These are phyloP conservation scores for Calophaca sinica DNA, from an alignment of 306 rosid genomes.

Conservation along the genomic window DNA sequence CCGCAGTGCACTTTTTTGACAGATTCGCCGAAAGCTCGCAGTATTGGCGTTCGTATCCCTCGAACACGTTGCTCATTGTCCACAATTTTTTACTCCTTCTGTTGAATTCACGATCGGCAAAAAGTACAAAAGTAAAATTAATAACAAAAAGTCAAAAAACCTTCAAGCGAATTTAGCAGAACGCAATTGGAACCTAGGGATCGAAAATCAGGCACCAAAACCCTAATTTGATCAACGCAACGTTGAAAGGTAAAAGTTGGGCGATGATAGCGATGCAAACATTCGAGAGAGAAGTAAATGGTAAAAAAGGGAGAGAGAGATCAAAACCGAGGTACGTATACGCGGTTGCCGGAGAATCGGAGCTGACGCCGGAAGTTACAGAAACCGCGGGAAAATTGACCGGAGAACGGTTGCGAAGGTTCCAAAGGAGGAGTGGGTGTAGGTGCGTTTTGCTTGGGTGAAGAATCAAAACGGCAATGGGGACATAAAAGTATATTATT, in stretches of 20 bases:
- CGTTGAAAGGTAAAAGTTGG: not conserved
- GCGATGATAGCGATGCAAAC: conserved; percentile 13
- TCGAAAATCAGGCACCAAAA: conserved; percentile 24
- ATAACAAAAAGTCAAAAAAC: not conserved
- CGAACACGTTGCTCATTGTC: conserved; percentile 84
- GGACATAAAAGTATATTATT: not conserved
- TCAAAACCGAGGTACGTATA: conserved; percentile 25
- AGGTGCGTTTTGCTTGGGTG: conserved; percentile 38
- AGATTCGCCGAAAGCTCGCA: conserved; percentile 86
- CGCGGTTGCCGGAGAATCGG: conserved; percentile 39
- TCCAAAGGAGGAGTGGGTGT: not conserved
- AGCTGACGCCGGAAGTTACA: conserved; percentile 1
- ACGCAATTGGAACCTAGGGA: conserved; percentile 29
- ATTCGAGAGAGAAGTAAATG: not conserved
- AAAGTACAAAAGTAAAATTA: not conserved
- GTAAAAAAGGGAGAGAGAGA: not conserved
- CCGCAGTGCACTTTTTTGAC: conserved; percentile 69
- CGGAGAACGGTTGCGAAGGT: conserved; percentile 41
- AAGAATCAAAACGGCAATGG: not conserved
- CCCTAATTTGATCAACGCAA: conserved; percentile 37
- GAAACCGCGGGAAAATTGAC: conserved; percentile 44
- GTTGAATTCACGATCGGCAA: conserved; percentile 46
- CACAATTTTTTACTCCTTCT: conserved; percentile 40
- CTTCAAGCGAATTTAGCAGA: not conserved
- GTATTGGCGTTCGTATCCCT: conserved; percentile 88